Evolutionary conservation across 768 basidiomycete genomes (phyloP), one percentile per base, ranked within the genome.

Genomic region (Leucosporidium yakuticum): DNA sequence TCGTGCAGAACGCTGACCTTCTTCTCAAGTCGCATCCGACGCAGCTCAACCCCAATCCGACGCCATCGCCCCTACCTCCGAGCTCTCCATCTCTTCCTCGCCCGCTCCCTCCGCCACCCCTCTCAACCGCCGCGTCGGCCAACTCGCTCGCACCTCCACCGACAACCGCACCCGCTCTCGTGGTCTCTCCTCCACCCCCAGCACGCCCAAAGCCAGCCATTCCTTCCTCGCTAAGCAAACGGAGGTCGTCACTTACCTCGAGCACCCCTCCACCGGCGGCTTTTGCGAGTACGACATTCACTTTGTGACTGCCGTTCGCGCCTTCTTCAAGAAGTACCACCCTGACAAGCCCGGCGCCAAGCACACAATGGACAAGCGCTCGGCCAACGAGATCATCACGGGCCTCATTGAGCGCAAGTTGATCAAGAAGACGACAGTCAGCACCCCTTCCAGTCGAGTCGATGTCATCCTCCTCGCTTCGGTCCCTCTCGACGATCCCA

Each of bases 181-280:
- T 15, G 39, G 11, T 44, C 39, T 44, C 39, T 8, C 11, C 39
- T 8, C 39, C 39, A 44, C 11, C 39, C 39, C 11, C 3, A 44
- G 39, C 39, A 27, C 59, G 15, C 34, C 65, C 31, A 55, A 51
- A 31, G 65, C 55, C 65, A 93, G 91, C 71, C 84, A 92, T 31
- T 89, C 90, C 21, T 83, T 87, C 65, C 80, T 90, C 51, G 85
- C 89, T 5, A 85, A 91, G 27, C 89, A 92, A 79, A 89, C 88
- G 68, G 91, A 93, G 77, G 77, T 92, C 58, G 76, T 86, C 63
- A 85, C 84, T 36, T 83, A 89, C 27, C 78, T 91, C n/a, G 82
- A 57, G 55, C 31, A 57, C 32, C 23, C 85, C 64, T 82, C 80
- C 29, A 78, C 83, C 61, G 87, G 87, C 11, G 91, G 90, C 1